Conservation (phyloP, 257 asterid species). For the Sherardia arvensis region DNA sequence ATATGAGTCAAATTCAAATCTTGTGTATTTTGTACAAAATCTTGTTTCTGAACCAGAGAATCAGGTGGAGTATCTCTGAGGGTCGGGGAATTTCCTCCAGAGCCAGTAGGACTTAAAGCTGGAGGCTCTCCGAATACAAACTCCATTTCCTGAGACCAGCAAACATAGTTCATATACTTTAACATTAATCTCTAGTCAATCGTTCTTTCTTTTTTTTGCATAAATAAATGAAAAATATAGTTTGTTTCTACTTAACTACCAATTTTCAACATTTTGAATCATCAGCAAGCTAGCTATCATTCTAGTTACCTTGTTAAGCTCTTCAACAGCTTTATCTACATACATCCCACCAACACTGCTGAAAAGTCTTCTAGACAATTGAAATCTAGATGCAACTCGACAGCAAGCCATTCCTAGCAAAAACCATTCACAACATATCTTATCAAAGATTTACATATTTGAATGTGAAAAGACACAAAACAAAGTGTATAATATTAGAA, state of each 20-base stretch:
- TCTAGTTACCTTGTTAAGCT: neutral
- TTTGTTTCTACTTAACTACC: too few species aligned
- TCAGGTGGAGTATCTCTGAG: neutral
- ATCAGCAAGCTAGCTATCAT: neutral
- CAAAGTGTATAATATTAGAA: neutral
- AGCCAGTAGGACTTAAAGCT: neutral
- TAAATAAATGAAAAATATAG: too few species aligned
- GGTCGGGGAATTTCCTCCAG: neutral
- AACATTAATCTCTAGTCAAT: too few species aligned
- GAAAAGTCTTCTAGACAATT: neutral
- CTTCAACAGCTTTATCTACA: neutral
- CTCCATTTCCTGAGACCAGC: neutral
- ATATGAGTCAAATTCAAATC: neutral
- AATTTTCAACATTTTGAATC: too few species aligned
- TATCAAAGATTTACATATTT: neutral
- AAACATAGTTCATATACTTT: neutral
- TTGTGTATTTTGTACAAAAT: neutral
- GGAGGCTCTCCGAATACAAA: slow-evolving; percentile 1
- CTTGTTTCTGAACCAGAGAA: neutral
- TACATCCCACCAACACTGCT: neutral
- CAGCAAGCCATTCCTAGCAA: neutral
- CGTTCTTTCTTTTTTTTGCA: too few species aligned
- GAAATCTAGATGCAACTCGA: slow-evolving; percentile 4
- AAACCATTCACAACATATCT: neutral
- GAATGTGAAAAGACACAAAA: neutral